Conservation (phyloP, 139 green algal species). For the Picochlorum sp. region DNA sequence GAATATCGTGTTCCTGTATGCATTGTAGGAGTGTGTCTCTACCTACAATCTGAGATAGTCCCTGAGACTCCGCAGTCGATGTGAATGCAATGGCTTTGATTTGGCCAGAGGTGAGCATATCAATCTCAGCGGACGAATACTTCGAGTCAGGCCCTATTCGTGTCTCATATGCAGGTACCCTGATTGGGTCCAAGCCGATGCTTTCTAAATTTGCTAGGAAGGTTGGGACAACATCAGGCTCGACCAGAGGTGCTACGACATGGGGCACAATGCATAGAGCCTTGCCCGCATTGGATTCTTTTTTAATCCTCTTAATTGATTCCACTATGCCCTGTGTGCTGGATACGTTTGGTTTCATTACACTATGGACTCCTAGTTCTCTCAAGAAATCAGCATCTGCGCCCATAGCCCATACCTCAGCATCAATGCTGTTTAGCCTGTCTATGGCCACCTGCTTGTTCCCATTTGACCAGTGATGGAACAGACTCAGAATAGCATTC, state of each 20-base stretch:
- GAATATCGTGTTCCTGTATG: slow-evolving; percentile 26
- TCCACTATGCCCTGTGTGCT: slow-evolving; percentile 58
- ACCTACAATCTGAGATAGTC: slow-evolving; percentile 43
- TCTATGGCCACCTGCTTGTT: slow-evolving; percentile 20
- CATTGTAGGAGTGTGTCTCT: slow-evolving; percentile 14
- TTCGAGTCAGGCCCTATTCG: slow-evolving; percentile 12
- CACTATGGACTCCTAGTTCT: background rate
- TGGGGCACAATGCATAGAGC: slow-evolving; percentile 64
- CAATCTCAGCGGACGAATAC: slow-evolving; percentile 29
- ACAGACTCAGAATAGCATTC: slow-evolving; percentile 51
- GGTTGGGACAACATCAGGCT: slow-evolving; percentile 58
- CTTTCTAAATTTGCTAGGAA: slow-evolving; percentile 58
- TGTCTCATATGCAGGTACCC: slow-evolving; percentile 58
- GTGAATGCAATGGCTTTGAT: slow-evolving; percentile 55
- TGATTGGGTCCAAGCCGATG: slow-evolving; percentile 31
- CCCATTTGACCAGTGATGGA: slow-evolving; percentile 13
- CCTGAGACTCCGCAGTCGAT: slow-evolving; percentile 62
- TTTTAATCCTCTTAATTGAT: slow-evolving; percentile 33
- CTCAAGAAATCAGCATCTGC: background rate
- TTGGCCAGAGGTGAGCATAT: slow-evolving; percentile 37
- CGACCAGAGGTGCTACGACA: slow-evolving; percentile 47
- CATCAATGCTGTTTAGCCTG: slow-evolving; percentile 20
- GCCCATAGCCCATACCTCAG: slow-evolving; percentile 1
- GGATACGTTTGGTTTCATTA: slow-evolving; percentile 24
- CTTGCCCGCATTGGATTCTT: slow-evolving; percentile 24